Conservation (phyloP, 305 asterid species). For the Fraxinus floribunda region DNA sequence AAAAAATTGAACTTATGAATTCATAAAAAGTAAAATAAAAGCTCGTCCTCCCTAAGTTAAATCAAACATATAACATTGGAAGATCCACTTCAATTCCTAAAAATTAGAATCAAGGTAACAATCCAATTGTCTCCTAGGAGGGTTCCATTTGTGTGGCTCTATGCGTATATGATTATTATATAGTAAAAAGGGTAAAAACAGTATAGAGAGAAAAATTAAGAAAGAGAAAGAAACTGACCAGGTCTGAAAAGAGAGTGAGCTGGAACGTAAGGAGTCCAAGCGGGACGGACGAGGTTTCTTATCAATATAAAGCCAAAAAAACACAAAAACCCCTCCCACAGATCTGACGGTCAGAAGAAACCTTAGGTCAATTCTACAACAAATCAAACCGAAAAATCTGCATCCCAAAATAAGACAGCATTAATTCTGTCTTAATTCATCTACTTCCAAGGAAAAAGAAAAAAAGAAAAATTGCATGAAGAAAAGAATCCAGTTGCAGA, state of each 20-base stretch:
- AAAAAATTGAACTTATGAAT: neutral
- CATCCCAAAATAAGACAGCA: neutral
- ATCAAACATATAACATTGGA: conserved; percentile 12
- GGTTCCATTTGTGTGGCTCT: neutral
- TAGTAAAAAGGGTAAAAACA: neutral
- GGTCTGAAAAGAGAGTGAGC: conserved; percentile 31
- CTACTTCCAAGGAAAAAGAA: neutral
- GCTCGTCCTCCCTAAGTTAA: neutral
- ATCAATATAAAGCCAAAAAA: neutral
- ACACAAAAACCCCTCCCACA: conserved; percentile 4
- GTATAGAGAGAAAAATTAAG: neutral
- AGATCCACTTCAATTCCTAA: neutral
- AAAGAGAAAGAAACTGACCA: conserved; percentile 30
- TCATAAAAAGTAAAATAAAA: neutral
- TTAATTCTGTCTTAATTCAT: neutral
- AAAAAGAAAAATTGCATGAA: neutral
- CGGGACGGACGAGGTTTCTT: conserved; percentile 25
- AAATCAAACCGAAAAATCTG: conserved; percentile 4
- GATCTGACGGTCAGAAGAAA: conserved; percentile 25
- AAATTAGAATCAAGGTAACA: neutral
- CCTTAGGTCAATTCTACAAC: conserved; percentile 10
- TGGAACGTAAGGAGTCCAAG: conserved; percentile 34
- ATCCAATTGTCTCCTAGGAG: conserved; percentile 1
- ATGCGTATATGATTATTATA: neutral
- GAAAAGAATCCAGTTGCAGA: neutral